Evolutionary conservation across 345 rosid species (phyloP).

Genomic region (Eucalyptus cladocalyx): DNA sequence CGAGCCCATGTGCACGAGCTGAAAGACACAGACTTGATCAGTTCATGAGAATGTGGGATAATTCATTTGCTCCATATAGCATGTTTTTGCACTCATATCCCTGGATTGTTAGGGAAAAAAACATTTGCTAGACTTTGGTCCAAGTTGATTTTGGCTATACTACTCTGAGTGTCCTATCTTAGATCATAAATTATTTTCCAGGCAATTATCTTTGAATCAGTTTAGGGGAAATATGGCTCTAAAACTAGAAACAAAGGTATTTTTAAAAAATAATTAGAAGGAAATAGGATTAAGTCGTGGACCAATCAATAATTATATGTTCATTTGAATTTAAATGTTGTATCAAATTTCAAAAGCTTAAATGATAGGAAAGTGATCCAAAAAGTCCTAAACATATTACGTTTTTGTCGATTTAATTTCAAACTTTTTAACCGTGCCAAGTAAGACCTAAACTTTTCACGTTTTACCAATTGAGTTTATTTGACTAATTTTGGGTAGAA

Average conservation of each 20-base stretch:
- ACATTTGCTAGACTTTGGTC: neutral
- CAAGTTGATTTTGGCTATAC: neutral
- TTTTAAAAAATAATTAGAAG: neutral
- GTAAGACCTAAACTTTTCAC: neutral
- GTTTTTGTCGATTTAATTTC: accelerated
- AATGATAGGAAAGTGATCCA: neutral
- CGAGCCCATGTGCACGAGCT: neutral
- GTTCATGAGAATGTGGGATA: neutral
- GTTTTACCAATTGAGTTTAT: too few species aligned
- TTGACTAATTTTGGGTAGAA: neutral
- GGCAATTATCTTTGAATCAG: neutral
- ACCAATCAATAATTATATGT: neutral
- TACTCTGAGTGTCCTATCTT: neutral
- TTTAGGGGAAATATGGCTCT: neutral
- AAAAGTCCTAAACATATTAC: too few species aligned
- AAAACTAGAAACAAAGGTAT: neutral
- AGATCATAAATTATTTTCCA: neutral
- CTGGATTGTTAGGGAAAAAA: neutral
- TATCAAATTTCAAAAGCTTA: neutral
- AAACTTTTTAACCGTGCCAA: too few species aligned
- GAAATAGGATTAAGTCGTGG: neutral
- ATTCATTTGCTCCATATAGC: neutral
- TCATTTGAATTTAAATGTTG: neutral
- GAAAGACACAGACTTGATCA: accelerated
- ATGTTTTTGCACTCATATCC: neutral